phyloP scores from a whole-genome alignment of 306 rosid genomes.

The Glycyrrhiza uralensis region DNA sequence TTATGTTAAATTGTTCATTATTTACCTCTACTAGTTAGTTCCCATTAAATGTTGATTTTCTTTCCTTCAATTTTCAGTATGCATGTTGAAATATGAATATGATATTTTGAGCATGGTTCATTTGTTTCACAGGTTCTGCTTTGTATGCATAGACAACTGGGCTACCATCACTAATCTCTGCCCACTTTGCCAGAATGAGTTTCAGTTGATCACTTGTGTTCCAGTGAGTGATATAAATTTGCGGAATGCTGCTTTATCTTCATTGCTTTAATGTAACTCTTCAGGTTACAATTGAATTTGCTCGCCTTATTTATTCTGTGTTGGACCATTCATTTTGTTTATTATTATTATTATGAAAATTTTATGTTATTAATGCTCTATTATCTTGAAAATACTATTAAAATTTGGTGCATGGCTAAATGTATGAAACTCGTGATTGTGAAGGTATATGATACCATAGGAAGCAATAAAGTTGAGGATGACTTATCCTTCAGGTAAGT shows the following conservation, averaged over 20 bases:
- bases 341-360: background rate
- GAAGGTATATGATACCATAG: slow-evolving; percentile 92
- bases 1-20: background rate
- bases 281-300: slow-evolving; percentile 32
- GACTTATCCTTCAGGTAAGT: slow-evolving; percentile 59
- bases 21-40: background rate
- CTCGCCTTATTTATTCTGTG: slow-evolving; percentile 23
- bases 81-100: slow-evolving; percentile 2
- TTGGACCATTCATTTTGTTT: slow-evolving; percentile 3
- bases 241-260: slow-evolving; percentile 31
- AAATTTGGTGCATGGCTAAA: slow-evolving; percentile 31
- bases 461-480: slow-evolving; percentile 82
- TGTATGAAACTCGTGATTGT: slow-evolving; percentile 34
- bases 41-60: background rate
- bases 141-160: slow-evolving; percentile 97
- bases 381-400: slow-evolving; percentile 16
- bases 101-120: slow-evolving; percentile 19
- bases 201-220: slow-evolving; percentile 94
- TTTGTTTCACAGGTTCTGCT: slow-evolving; percentile 78
- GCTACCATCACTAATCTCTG: slow-evolving; percentile 96
- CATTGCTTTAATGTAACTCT: slow-evolving; percentile 23
- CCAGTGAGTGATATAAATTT: slow-evolving; percentile 77
- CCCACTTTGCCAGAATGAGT: slow-evolving; percentile 98
- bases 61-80: background rate
- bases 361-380: slow-evolving; percentile 12